Percentiles rank a stretch among this genome's conserved stretches.
phyloP scores from a whole-genome alignment of 108 stramenopile species.

The Ochromonas danica region DNA sequence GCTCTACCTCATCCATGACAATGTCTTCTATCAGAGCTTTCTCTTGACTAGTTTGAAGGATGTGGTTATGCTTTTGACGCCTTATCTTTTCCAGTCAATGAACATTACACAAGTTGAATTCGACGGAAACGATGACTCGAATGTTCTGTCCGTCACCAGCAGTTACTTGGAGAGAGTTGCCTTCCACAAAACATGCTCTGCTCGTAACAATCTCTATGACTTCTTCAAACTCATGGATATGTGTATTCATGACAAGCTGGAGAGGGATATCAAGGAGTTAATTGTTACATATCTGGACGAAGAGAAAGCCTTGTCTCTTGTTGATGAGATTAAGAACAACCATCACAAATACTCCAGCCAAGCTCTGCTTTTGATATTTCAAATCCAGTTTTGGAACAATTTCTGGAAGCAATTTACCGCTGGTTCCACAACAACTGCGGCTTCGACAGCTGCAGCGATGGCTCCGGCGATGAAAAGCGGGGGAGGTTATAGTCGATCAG shows the following conservation, averaged over 20 bases:
- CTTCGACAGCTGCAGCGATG: no score
- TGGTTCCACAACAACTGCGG: no score
- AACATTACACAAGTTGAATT: no score
- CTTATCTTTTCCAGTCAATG: no score
- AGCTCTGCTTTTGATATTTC: background rate
- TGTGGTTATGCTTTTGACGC: no score
- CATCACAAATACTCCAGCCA: background rate
- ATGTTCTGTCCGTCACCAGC: no score
- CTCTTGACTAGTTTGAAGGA: no score
- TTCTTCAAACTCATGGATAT: slow-evolving; percentile 1
- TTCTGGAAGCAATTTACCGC: no score
- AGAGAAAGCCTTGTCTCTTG: background rate
- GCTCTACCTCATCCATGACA: slow-evolving; percentile 1
- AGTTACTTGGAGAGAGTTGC: background rate
- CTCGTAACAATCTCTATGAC: slow-evolving; percentile 1
- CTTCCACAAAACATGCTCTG: slow-evolving; percentile 23
- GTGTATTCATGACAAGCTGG: background rate
- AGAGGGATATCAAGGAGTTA: slow-evolving; percentile 11
- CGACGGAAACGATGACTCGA: no score
- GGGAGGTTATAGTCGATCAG: no score
- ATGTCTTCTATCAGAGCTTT: no score
- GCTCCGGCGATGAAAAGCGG: no score
- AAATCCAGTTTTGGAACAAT: background rate
- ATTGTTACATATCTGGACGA: background rate
- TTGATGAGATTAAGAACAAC: background rate